Conservation (phyloP, 495 filamentous ascomycete species). For the Schizothecium vesticola region DNA sequence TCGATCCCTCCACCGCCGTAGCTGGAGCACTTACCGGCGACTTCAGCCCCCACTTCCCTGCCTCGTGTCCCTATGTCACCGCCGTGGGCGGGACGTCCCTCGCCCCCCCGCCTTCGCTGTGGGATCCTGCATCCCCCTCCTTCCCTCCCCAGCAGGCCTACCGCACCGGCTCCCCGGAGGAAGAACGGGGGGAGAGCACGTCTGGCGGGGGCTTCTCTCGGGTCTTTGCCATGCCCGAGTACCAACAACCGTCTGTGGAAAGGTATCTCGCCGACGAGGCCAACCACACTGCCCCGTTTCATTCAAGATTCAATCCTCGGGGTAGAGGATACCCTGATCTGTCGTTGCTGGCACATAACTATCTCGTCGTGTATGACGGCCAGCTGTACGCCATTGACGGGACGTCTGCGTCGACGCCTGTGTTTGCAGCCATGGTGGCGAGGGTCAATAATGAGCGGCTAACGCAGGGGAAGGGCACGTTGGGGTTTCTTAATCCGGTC, state of each 20-base stretch:
- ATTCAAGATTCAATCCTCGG: neutral
- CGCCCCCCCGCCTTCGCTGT: neutral
- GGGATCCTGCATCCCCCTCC: neutral
- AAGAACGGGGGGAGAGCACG: too few relatives aligned
- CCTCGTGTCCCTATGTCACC: neutral
- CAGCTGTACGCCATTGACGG: neutral
- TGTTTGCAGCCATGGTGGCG: neutral
- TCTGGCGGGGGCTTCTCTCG: neutral
- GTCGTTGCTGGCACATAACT: neutral
- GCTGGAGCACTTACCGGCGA: neutral
- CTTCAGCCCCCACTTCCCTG: neutral
- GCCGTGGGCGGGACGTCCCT: neutral
- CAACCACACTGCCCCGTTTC: neutral
- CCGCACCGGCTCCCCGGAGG: too few relatives aligned
- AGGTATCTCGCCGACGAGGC: neutral
- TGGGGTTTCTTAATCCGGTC: neutral
- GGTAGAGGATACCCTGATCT: neutral
- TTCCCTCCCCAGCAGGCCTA: neutral
- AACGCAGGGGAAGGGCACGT: neutral
- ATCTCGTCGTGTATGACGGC: neutral
- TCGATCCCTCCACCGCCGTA: neutral
- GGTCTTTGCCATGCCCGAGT: neutral
- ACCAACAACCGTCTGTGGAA: neutral
- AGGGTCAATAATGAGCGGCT: neutral
- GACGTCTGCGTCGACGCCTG: neutral